phyloP scores from a whole-genome alignment of 2,329 filamentous ascomycete genomes.

The Bipolaris zeicola region DNA sequence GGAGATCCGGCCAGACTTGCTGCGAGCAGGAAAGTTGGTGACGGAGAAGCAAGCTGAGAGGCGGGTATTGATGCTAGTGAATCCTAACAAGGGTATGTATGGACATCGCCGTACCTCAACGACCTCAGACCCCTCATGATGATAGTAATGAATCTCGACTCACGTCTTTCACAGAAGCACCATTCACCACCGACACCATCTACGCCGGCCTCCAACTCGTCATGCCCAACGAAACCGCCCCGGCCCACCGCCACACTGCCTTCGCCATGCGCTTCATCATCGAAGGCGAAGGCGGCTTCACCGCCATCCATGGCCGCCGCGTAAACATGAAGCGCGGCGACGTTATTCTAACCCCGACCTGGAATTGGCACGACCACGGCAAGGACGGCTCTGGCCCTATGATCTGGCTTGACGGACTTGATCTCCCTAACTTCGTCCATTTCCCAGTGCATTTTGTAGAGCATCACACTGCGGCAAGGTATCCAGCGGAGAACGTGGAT shows the following conservation, averaged over 20 bases:
- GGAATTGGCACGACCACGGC: slow-evolving; percentile 64
- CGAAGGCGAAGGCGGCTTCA: slow-evolving; percentile 62
- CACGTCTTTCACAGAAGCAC: slow-evolving; percentile 48
- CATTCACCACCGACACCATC: slow-evolving; percentile 63
- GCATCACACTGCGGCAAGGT: slow-evolving; percentile 46
- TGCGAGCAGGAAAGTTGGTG: slow-evolving; percentile 46
- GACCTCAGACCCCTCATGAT: neutral
- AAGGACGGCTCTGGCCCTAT: slow-evolving; percentile 61
- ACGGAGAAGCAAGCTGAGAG: slow-evolving; percentile 48
- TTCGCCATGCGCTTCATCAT: slow-evolving; percentile 65
- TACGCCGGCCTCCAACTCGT: slow-evolving; percentile 64
- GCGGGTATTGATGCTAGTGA: slow-evolving; percentile 51
- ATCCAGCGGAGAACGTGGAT: neutral
- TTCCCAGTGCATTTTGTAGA: slow-evolving; percentile 62
- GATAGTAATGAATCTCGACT: neutral
- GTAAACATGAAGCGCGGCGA: slow-evolving; percentile 60
- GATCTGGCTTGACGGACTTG: slow-evolving; percentile 64
- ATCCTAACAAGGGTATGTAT: slow-evolving; percentile 25
- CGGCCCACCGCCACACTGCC: slow-evolving; percentile 62
- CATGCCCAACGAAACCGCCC: slow-evolving; percentile 61
- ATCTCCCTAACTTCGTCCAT: slow-evolving; percentile 59
- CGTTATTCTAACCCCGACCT: slow-evolving; percentile 62
- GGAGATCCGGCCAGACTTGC: slow-evolving; percentile 34
- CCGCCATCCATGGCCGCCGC: slow-evolving; percentile 61
- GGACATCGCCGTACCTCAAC: neutral